Evolutionary conservation across 495 filamentous ascomycete species (phyloP), one percentile per base, ranked within the genome.

Genomic region (Saxophila tyrrhenica): DNA sequence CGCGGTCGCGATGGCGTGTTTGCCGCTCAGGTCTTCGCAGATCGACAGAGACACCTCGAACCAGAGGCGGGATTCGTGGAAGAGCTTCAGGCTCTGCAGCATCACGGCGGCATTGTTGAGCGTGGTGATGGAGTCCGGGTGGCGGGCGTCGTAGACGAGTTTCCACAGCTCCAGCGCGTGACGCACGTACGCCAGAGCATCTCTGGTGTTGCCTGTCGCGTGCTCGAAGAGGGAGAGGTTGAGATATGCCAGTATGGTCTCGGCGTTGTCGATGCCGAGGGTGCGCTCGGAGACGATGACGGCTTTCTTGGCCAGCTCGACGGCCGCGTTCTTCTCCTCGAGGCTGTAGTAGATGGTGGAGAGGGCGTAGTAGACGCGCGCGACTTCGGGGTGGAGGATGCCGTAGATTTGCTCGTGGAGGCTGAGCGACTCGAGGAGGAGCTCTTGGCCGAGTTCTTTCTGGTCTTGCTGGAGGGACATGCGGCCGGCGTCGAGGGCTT

Each of bases 321-420:
- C 83, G 29, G 94, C 94, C 3, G 86, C 86, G 11, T 85, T 85
- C 74, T 96, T 97, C 74, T 99, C 92, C 41, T 95, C 92, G 13
- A 94, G 80, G 67, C 90, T 84, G 70, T 87, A 95, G 72, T 95
- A 95, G 42, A 97, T 76, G 78, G 92, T 94, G 7, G 94, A 94
- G 25, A 99, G 75, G 39, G 84, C 86, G 68, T 94, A 87, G 73
- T 99, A 99, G 32, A 94, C 83, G 67, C 91, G 81, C 51, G 91
- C 90, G 60, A 97, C 90, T 70, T 99, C 94, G 11, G 94, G 89
- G 67, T 99, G 94, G 21, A 99, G 77, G 39, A 96, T 89, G 54
- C 94, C 94, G 63, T 99, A 99, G 64, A 99, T 96, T 70, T 99
- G 94, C 72, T 99, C 94, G 63, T 99, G 89, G 25, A 99, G 76